Base-by-base conservation (phyloP, 306 rosid genomes). In the Lablab purpureus region DNA sequence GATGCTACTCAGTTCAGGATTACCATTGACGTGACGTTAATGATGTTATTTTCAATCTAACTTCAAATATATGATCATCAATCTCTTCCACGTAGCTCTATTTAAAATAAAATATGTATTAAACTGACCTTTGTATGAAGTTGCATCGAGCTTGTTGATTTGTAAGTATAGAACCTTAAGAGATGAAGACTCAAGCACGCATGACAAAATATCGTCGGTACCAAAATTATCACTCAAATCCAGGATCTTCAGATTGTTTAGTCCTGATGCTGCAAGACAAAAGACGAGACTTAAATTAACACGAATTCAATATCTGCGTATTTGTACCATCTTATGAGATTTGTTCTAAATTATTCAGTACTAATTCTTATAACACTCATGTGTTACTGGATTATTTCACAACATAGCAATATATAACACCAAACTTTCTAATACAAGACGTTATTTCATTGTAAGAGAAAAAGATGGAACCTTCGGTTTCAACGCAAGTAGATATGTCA, bases 181-280 rank as follows among this genome's bases (percentile, higher is more conserved):
- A 73, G 77, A 54, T 36, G 77, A 37, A 14, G 58, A 10, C 22
- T 47, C 65, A 36, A 6, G 15, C 37, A 73, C 19, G 9, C 67
- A 73, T 37, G 77, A 73, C 14, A 54, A 12, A 15, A 73, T 50
- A 50, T 18, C 7, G 56, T n/a, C 0, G 34, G 5, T 2, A 1
- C 1, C 10, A 6, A 1, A 3, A 17, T 37, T 73, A 6, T 2
- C 0, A 36, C 37, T 40, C 51, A 73, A 73, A 64, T 56, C 55
- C 23, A 73, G 66, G 2, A 13, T 40, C 14, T 73, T 40, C 15
- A 73, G 18, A 34, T 37, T 55, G 8, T 2, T 68, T 45, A 45
- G 49, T 14, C 14, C 17, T 36, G 15, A 8, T 9, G 66, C 52
- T 49, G 45, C 45, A 50, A 17, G 10, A 2, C 14, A 6, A 17